Evolutionary conservation across 768 basidiomycete genomes (phyloP), one percentile per base, ranked within the genome.

Genomic region (Obba rivulosa): DNA sequence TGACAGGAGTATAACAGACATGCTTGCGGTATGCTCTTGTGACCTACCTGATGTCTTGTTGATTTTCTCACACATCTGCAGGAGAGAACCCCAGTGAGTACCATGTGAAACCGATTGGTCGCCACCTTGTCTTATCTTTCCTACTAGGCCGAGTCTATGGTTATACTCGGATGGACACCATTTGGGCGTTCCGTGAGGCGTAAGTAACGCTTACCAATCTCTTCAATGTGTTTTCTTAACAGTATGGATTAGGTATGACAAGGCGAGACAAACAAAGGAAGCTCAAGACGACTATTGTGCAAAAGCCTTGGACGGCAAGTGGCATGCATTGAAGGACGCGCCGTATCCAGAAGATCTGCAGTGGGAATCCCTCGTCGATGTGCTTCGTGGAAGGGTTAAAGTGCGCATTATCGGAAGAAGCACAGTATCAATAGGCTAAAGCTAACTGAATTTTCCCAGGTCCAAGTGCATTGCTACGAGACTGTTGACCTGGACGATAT

Each of bases 361-460:
- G 58, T 88, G 85, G 87, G 87, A 90, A 58, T 77, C 85, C 1
- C 67, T 90, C 18, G 83, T 86, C 0, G 87, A 90, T 58, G 85
- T 90, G 1, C 64, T 92, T 7, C 71, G 90, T 54, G 89, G 90
- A 13, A 75, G 78, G 46, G 86, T 88, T 41, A 91, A 86, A 71
- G 85, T 83, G 51, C 10, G 54, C 37, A 41, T 25, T 10, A 18
- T 22, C 31, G 11, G 18, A 10, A 22, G 34, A 13, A 22, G n/a
- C 35, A 38, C 18, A 20, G 25, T 18, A 22, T 41, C 10, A 8
- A 14, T 22, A 4, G n/a, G n/a, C 16, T 3, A 31, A 31, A 31
- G 13, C 13, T 5, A 31, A 31, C 13, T 31, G 7, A 13, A 31
- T 7, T 31, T 36, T 34, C 14, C 23, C 28, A 79, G 77, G 73